Evolutionary conservation across 164 flowering plant genomes (phyloP), one percentile per base, ranked within the genome.

Genomic region (Nymphaea thermarum): DNA sequence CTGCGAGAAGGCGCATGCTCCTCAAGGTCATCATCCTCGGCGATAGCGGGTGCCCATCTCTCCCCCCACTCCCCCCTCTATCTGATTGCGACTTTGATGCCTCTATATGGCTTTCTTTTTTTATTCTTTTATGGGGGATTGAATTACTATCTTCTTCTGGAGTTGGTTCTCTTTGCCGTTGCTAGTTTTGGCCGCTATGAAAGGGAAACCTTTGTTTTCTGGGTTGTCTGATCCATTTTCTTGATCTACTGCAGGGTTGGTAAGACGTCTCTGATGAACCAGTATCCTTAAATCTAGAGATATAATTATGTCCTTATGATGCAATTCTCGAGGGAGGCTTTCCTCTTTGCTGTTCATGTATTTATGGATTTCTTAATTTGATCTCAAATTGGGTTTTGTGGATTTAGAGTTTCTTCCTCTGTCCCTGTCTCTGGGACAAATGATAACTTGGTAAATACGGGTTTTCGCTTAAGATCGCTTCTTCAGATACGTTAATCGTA

Each of bases 211-310:
- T 12, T 47, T 62, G n/a, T 2, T 45, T 3, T 16, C 36, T 59
- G 36, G 44, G 4, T 45, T 55, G 43, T 57, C 69, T 43, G 70
- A 45, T 63, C 15, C 43, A 16, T 63, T 15, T 65, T 14, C 43
- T 68, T 66, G 43, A 36, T 44, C 17, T 70, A 69, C 76, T 65
- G 55, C 79, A 88, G 93, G 82, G 93, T 88, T 36, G 93, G 93
- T 64, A 88, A 88, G 85, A 88, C 93, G n/a, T 88, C 93, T 70
- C 74, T 88, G 73, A 88, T 88, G 93, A 88, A 88, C 74, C 93
- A 88, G 93, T 88, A 88, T 74, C 77, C 81, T 77, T 74, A 2
- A 18, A 65, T 66, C 44, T 70, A 16, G 18, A 36, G 64, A 15
- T 75, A 14, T 64, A 7, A 55, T 66, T 60, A 47, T 17, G 12